These are phyloP conservation scores for Kodamaea suecica DNA, from an alignment of 1,139 yeast species.

Conservation along the genomic window DNA sequence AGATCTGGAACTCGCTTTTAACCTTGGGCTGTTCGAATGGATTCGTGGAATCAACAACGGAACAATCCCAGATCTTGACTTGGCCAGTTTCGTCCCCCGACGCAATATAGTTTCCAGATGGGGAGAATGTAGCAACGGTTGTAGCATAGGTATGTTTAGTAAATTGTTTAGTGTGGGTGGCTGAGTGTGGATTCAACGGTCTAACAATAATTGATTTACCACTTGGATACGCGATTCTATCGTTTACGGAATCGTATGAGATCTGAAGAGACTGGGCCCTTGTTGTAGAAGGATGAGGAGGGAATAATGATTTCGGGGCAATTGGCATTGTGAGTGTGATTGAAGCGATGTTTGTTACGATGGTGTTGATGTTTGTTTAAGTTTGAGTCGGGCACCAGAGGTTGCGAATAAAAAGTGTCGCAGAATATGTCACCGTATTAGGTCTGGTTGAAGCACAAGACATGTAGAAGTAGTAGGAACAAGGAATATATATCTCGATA, in stretches of 20 bases:
- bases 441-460: too few relatives aligned
- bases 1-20: conserved; percentile 79
- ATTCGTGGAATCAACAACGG: conserved; percentile 13
- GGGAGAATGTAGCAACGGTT: conserved; percentile 75
- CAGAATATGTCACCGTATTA: too few relatives aligned
- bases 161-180: conserved; percentile 56
- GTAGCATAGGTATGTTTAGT: conserved; percentile 67
- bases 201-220: conserved; percentile 81
- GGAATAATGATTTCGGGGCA: conserved; percentile 38
- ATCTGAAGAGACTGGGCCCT: conserved; percentile 71
- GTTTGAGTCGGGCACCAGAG: too few relatives aligned
- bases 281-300: conserved; percentile 77
- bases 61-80: conserved; percentile 83
- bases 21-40: conserved; percentile 50
- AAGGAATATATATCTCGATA: too few relatives aligned
- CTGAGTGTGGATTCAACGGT: conserved; percentile 46
- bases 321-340: conserved; percentile 13
- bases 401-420: too few relatives aligned
- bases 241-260: conserved; percentile 65
- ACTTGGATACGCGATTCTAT: conserved; percentile 73
- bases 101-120: conserved; percentile 86
- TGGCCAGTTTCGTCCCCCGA: conserved; percentile 89
- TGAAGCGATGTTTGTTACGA: too few relatives aligned
- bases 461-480: too few relatives aligned
- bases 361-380: too few relatives aligned